Percentiles rank a stretch among this genome's conserved stretches.
Evolutionary conservation across 352 stramenopile species (phyloP).

Genomic region (Elongisporangium prolatum): DNA sequence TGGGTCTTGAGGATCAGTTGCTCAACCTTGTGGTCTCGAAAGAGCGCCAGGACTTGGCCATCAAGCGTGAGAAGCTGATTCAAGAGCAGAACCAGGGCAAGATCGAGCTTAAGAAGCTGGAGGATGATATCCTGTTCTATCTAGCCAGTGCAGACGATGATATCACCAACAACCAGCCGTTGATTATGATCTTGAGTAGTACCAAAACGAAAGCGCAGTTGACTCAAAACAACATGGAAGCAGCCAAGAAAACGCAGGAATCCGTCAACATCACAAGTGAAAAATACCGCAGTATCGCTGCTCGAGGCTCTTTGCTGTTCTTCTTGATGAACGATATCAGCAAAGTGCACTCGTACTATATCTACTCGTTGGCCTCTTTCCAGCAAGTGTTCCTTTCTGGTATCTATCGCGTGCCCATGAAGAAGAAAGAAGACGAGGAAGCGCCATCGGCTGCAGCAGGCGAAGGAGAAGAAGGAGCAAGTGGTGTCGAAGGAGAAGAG

Average conservation of each 20-base stretch:
- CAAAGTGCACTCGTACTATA: conserved; percentile 97
- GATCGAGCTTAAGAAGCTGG: conserved; percentile 95
- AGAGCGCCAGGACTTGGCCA: conserved; percentile 79
- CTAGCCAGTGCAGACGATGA: conserved; percentile 94
- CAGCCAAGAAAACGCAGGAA: conserved; percentile 90
- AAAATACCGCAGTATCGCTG: conserved; percentile 94
- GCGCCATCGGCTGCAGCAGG: conserved; percentile 6
- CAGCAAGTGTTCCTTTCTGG: conserved; percentile 94
- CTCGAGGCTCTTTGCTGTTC: conserved; percentile 91
- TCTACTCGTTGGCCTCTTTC: conserved; percentile 95
- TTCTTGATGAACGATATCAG: conserved; percentile 97
- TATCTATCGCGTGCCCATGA: conserved; percentile 88
- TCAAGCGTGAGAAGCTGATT: conserved; percentile 89
- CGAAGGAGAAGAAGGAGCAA: conserved; percentile 24
- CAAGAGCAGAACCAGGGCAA: conserved; percentile 95
- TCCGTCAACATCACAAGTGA: conserved; percentile 92
- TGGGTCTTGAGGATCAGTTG: conserved; percentile 91
- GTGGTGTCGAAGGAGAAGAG: conserved; percentile 17
- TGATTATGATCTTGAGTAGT: conserved; percentile 95
- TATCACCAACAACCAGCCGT: conserved; percentile 96
- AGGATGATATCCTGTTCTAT: conserved; percentile 94
- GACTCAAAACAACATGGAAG: conserved; percentile 91
- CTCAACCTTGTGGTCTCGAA: conserved; percentile 91
- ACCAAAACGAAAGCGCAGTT: conserved; percentile 92
- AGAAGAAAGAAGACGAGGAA: conserved; percentile 18